These are phyloP conservation scores for Ceratocystiopsis brevicomis DNA, from an alignment of 2,329 filamentous ascomycete genomes.

Conservation along the genomic window DNA sequence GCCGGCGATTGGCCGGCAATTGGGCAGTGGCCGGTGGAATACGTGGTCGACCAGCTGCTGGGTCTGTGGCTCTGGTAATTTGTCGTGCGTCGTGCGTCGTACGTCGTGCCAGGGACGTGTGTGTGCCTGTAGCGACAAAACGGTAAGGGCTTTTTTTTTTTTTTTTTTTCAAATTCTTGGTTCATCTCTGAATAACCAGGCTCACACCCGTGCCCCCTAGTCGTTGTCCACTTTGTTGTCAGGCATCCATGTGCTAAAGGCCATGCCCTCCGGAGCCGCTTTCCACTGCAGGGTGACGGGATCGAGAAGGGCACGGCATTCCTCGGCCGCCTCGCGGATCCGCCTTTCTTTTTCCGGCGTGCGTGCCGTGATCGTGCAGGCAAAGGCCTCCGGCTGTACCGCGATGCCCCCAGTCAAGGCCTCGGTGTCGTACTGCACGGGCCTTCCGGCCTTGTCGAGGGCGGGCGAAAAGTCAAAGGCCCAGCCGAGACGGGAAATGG, in stretches of 20 bases:
- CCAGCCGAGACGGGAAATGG: slow-evolving; percentile 29
- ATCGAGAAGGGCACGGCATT: background rate
- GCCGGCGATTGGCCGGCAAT: too few species aligned
- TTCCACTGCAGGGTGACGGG: background rate
- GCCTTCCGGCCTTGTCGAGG: too few species aligned
- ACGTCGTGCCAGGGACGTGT: too few species aligned
- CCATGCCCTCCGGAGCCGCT: slow-evolving; percentile 1
- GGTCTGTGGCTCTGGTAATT: too few species aligned
- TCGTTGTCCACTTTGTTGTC: background rate
- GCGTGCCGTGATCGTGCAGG: slow-evolving; percentile 1
- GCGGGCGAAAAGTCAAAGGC: slow-evolving; percentile 14
- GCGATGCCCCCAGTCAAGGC: background rate
- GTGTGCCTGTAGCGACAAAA: too few species aligned
- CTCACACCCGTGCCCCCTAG: too few species aligned
- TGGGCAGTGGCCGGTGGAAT: too few species aligned
- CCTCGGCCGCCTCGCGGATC: background rate
- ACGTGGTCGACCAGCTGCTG: too few species aligned
- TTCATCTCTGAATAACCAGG: too few species aligned
- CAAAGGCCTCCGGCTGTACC: background rate
- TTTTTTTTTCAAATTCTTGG: too few species aligned
- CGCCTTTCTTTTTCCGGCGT: background rate
- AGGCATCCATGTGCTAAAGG: slow-evolving; percentile 3
- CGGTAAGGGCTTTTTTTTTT: too few species aligned
- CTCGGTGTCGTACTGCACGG: background rate
- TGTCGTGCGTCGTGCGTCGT: too few species aligned